Conservation (phyloP, 129 eudicot species). For the Chrysanthemum makinoi region DNA sequence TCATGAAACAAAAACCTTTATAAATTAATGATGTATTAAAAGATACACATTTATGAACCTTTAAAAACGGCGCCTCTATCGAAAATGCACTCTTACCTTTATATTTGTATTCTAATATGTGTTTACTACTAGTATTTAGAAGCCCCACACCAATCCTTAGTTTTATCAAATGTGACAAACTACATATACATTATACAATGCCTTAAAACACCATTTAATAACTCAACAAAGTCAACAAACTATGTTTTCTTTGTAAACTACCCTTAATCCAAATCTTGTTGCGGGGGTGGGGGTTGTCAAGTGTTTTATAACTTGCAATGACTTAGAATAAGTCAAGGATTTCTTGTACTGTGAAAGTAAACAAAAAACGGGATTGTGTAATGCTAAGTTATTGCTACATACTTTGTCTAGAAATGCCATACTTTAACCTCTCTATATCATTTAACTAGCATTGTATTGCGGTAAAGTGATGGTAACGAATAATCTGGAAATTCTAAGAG, state of each 20-base stretch:
- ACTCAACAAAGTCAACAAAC: background rate
- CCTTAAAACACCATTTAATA: background rate
- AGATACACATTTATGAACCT: too few species aligned
- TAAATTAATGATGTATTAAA: too few species aligned
- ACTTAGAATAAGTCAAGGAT: background rate
- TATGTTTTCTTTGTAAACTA: background rate
- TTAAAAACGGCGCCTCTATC: too few species aligned
- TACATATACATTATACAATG: background rate
- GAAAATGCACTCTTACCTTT: too few species aligned
- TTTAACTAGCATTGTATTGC: too few species aligned
- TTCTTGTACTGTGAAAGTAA: conserved; percentile 1
- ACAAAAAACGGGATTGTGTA: conserved; percentile 4
- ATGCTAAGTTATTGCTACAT: background rate
- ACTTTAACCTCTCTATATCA: conserved; percentile 8
- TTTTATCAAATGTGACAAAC: conserved; percentile 7
- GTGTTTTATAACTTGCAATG: background rate
- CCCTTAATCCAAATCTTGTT: conserved; percentile 12
- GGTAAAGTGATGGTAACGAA: too few species aligned
- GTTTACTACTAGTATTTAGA: background rate
- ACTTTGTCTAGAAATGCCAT: conserved; percentile 3
- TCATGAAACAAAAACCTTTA: too few species aligned
- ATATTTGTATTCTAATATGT: background rate
- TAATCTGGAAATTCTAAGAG: too few species aligned
- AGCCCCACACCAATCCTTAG: background rate
- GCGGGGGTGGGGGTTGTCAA: background rate